These are phyloP conservation scores for Phytophthora tentaculata DNA, from an alignment of 352 stramenopile species.

Conservation along the genomic window DNA sequence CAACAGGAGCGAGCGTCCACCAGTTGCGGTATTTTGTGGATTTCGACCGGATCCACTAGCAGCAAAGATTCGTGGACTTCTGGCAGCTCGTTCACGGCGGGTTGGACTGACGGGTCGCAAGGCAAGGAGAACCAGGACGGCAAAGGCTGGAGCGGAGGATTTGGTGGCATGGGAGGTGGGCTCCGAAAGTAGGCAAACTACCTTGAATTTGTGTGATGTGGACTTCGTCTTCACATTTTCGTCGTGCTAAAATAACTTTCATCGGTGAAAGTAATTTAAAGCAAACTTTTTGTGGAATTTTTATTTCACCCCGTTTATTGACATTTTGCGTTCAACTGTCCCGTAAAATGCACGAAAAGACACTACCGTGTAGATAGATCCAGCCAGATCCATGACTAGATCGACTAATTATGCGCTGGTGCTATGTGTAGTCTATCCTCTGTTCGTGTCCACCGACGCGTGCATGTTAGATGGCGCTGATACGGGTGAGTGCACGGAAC, in stretches of 20 bases:
- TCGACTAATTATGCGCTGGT: no score
- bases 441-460: not conserved
- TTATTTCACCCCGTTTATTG: no score
- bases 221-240: no score
- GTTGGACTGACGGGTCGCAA: conserved; percentile 3
- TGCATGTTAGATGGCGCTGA: conserved; percentile 63
- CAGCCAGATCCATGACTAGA: no score
- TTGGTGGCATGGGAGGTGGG: conserved; percentile 28
- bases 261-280: no score
- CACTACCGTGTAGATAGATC: no score
- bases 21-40: not conserved
- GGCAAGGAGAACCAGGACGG: conserved; percentile 18
- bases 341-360: no score
- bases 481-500: conserved; percentile 66
- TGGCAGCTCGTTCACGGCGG: no score
- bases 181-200: conserved; percentile 14
- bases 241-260: no score
- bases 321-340: no score
- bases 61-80: not conserved
- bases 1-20: not conserved
- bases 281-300: no score
- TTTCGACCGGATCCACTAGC: not conserved
- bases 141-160: conserved; percentile 34
- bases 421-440: no score
- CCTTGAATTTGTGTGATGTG: not conserved